Evolutionary conservation across 2,329 filamentous ascomycete species (phyloP).

Genomic region (Leptographium radiaticola): DNA sequence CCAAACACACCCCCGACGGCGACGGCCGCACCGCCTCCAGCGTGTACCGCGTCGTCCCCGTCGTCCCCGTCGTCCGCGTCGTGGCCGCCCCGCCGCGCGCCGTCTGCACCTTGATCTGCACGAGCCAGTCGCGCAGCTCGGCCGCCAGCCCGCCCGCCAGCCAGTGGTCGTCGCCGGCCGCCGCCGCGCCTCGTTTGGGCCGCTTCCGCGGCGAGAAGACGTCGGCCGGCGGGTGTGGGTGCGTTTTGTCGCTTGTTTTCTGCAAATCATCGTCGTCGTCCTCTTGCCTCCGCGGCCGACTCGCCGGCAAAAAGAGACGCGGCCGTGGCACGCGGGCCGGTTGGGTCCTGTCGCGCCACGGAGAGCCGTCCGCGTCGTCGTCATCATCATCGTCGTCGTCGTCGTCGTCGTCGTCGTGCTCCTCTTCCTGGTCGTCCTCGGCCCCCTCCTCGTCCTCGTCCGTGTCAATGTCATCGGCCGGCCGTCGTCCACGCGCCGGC

Average conservation of each 20-base stretch:
- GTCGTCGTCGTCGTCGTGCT: slow-evolving; percentile 4
- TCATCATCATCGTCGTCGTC: not conserved
- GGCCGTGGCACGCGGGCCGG: no score
- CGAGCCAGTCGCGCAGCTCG: slow-evolving; percentile 29
- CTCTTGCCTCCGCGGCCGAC: not conserved
- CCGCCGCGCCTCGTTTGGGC: not conserved
- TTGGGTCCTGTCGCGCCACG: no score
- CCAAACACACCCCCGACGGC: slow-evolving; percentile 17
- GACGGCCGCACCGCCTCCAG: slow-evolving; percentile 1
- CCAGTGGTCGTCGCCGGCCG: slow-evolving; percentile 14
- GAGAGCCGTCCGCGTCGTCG: not conserved
- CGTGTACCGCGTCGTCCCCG: slow-evolving; percentile 7
- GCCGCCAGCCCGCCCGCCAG: slow-evolving; percentile 27
- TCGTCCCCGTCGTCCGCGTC: slow-evolving; percentile 11
- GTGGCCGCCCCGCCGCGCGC: slow-evolving; percentile 12
- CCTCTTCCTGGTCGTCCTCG: not conserved
- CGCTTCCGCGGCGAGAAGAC: slow-evolving; percentile 14
- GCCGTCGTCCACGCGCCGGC: not conserved
- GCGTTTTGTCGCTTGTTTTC: not conserved
- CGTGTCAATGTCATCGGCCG: slow-evolving; percentile 1
- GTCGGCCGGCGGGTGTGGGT: slow-evolving; percentile 5
- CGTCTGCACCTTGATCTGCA: slow-evolving; percentile 28
- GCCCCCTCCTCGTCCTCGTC: not conserved
- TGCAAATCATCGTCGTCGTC: not conserved
- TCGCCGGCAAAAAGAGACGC: no score